Conservation (phyloP, 345 rosid genomes). For the Eucalyptus regnans region DNA sequence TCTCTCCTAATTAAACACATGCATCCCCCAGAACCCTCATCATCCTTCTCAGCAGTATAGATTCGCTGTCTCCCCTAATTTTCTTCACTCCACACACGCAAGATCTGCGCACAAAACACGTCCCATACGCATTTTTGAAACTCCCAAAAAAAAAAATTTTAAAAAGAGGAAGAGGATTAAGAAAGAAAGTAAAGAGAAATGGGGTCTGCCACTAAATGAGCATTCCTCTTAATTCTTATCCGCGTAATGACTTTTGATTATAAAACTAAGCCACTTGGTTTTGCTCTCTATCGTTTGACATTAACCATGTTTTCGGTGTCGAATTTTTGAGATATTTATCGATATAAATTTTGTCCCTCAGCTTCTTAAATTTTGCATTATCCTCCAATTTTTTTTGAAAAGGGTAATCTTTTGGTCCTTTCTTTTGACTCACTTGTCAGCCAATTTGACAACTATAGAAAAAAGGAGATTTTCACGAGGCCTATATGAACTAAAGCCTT, state of each 20-base stretch:
- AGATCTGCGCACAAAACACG: neutral
- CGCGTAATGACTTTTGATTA: neutral
- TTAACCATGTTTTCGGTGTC: neutral
- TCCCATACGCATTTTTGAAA: neutral
- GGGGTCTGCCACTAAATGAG: neutral
- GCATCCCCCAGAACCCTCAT: neutral
- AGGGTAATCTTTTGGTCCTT: neutral
- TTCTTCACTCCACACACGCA: neutral
- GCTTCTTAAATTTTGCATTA: neutral
- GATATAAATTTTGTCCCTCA: neutral
- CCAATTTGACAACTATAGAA: neutral
- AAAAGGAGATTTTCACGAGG: neutral
- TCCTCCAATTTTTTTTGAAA: neutral
- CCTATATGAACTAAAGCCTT: neutral
- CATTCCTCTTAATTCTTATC: neutral
- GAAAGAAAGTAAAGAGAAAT: neutral
- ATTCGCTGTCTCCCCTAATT: neutral
- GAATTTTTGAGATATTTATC: too few species aligned
- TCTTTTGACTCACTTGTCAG: neutral
- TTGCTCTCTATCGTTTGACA: neutral
- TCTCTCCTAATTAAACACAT: neutral
- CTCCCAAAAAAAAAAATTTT: neutral
- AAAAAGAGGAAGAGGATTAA: neutral
- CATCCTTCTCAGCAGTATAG: neutral
- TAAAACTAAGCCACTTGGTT: neutral